Conservation (phyloP, 352 stramenopile species). For the Globisporangium spiculum region DNA sequence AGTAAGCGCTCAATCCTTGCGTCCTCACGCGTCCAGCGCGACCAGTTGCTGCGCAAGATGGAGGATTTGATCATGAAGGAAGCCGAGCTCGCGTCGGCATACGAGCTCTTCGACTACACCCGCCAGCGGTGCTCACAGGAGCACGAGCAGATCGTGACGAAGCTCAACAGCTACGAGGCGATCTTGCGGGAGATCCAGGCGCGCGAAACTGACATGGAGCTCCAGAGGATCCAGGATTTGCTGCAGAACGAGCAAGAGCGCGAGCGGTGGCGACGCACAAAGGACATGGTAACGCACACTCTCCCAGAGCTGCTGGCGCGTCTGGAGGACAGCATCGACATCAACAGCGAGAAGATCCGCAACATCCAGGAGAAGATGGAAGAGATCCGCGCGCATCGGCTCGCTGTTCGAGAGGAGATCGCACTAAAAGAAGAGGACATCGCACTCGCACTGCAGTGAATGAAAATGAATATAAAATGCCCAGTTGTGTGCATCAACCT, state of each 20-base stretch:
- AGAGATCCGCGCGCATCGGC: constrained; percentile 40
- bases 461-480: neutral
- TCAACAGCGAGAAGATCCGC: constrained; percentile 58
- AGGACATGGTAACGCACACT: constrained; percentile 49
- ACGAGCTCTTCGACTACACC: constrained; percentile 63
- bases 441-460: constrained; percentile 36
- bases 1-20: constrained; percentile 31
- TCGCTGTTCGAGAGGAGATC: constrained; percentile 60
- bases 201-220: constrained; percentile 17
- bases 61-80: constrained; percentile 61
- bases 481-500: neutral
- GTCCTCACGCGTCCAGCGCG: constrained; percentile 38
- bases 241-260: constrained; percentile 34
- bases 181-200: constrained; percentile 32
- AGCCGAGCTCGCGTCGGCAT: constrained; percentile 49
- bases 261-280: constrained; percentile 41
- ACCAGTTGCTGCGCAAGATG: constrained; percentile 62
- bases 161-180: constrained; percentile 42
- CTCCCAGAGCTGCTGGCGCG: constrained; percentile 48
- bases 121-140: constrained; percentile 36
- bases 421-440: constrained; percentile 59
- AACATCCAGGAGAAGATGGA: constrained; percentile 61
- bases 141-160: constrained; percentile 46
- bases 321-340: constrained; percentile 63
- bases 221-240: constrained; percentile 19